phyloP scores from a whole-genome alignment of 345 rosid genomes.

The Fremontodendron californicum region DNA sequence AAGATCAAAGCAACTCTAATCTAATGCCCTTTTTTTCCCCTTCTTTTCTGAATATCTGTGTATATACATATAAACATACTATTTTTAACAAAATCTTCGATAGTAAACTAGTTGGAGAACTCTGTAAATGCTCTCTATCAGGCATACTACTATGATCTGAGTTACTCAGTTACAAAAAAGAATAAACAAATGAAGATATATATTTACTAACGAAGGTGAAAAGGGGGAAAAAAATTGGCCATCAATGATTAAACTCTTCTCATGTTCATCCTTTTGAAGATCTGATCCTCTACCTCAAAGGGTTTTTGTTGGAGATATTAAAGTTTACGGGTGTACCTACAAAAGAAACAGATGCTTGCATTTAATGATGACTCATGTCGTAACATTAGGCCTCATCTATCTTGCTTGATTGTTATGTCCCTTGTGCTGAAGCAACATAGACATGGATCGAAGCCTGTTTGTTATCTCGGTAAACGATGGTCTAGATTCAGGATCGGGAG shows the following conservation, averaged over 20 bases:
- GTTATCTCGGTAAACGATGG: conserved; percentile 62
- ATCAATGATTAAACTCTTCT: conserved; percentile 6
- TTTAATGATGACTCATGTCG: conserved; percentile 6
- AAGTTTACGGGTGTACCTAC: neutral
- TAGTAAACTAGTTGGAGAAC: neutral
- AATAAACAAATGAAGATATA: conserved; percentile 29
- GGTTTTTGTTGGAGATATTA: neutral
- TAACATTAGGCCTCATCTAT: conserved; percentile 11
- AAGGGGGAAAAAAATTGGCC: neutral
- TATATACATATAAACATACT: neutral
- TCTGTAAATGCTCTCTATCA: neutral
- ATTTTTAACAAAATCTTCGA: neutral
- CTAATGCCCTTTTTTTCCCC: neutral
- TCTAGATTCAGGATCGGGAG: conserved; percentile 44
- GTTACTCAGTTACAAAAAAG: conserved; percentile 19
- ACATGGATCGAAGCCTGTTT: conserved; percentile 40
- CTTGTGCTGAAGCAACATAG: conserved; percentile 31
- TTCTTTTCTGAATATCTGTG: neutral
- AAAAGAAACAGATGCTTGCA: neutral
- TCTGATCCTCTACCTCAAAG: too few relatives aligned
- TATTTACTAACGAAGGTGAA: conserved; percentile 1
- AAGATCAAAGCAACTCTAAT: neutral
- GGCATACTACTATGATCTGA: neutral
- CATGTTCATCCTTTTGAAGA: too few relatives aligned
- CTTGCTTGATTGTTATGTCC: conserved; percentile 27